Base-by-base conservation (phyloP, 805 yeast genomes). In the Yamadazyma endophytica region DNA sequence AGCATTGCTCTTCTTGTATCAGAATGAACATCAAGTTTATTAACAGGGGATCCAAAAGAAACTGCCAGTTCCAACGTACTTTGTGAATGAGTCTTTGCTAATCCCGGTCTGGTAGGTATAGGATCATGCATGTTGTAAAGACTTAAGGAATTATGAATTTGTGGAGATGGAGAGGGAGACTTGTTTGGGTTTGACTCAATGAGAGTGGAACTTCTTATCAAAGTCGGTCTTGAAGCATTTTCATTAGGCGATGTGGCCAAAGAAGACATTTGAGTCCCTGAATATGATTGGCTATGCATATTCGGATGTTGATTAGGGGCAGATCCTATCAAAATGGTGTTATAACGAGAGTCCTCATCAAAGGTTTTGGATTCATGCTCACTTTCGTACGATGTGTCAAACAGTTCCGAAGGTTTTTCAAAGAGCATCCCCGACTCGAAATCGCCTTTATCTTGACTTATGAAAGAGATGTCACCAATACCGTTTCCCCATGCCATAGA, bases 401-500 rank as follows among this genome's bases (percentile, higher is more conserved):
- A 28, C 28, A 36, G 17, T 26, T 31, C 22, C 22, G 65, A 69
- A 5, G 21, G 19, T 13, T 22, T 29, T 17, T 34, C 36, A n/a
- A n/a, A n/a, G n/a, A n/a, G n/a, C n/a, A n/a, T n/a, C n/a, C n/a
- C n/a, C n/a, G n/a, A n/a, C n/a, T n/a, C n/a, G 43, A 61, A 70
- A 23, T 71, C 75, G 25, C 52, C 29, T 31, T 58, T 62, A 9
- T 65, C 64, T 46, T 80, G 86, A 20, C 64, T 61, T 2, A 77
- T 65, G 40, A 78, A 72, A 1, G 70, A 41, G 24, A 84, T 49
- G 29, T 70, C 72, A 24, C 72, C 67, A 12, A 47, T 49, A 0
- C 76, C 67, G 4, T 57, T 55, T 33, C 75, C 62, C 94, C 92
- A 85, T 0, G 78, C 64, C 4, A 71, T 47, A 0, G 84, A 59